A percentile compares a stretch with the other conserved stretches of the same genome.
phyloP scores from a whole-genome alignment of 805 yeast genomes.

The Candida patagonica region DNA sequence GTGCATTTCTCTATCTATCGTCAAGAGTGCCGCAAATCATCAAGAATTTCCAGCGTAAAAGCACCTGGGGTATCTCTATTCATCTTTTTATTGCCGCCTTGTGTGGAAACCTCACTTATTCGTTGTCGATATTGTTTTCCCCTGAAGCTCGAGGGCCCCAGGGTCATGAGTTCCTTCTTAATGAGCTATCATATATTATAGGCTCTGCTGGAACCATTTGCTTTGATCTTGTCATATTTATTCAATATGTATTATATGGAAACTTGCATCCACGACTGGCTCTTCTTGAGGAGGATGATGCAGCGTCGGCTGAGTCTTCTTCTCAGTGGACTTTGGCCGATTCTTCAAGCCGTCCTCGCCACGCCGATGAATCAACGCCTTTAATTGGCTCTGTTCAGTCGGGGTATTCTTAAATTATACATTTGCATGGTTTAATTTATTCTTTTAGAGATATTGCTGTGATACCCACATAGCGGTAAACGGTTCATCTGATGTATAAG shows the following conservation, averaged over 20 bases:
- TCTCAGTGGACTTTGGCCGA: too few species aligned
- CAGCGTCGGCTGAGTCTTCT: too few species aligned
- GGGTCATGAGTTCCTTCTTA: constrained; percentile 42
- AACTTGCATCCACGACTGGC: constrained; percentile 8
- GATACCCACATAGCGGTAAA: too few species aligned
- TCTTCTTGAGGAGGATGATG: too few species aligned
- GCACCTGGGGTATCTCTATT: constrained; percentile 82
- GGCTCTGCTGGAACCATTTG: constrained; percentile 81
- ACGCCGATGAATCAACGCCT: too few species aligned
- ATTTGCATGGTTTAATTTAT: too few species aligned
- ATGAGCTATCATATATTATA: constrained; percentile 71
- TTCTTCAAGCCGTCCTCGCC: too few species aligned
- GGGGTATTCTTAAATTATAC: too few species aligned
- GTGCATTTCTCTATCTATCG: constrained; percentile 63
- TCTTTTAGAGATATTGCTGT: too few species aligned
- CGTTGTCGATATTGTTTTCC: constrained; percentile 62
- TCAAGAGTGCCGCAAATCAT: constrained; percentile 79
- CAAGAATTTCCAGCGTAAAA: constrained; percentile 67
- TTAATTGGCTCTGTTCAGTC: too few species aligned
- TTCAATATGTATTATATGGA: constrained; percentile 23
- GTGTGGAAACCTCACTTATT: constrained; percentile 67
- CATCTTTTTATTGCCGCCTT: constrained; percentile 71
- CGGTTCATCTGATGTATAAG: too few species aligned
- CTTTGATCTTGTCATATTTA: constrained; percentile 51
- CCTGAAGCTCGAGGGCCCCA: constrained; percentile 37